These are phyloP conservation scores for Peniophora sp. DNA, from an alignment of 1,284 basidiomycete species.

Conservation along the genomic window DNA sequence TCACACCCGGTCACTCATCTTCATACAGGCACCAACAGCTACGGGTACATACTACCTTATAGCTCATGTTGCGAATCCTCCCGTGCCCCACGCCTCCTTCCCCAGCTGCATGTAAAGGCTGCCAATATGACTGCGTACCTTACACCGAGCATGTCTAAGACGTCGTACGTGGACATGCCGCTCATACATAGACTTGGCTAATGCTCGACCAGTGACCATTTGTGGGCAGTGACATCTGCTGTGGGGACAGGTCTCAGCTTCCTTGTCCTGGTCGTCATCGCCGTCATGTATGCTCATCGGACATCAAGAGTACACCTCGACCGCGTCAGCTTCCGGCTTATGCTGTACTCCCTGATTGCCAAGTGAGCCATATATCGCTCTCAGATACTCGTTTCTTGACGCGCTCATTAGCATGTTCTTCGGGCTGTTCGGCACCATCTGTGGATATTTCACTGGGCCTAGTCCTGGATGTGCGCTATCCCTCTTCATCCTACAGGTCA, in stretches of 20 bases:
- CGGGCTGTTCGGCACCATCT: background rate
- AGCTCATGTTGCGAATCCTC: too few species aligned
- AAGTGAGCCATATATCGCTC: conserved; percentile 1
- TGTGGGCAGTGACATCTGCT: background rate
- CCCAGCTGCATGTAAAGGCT: too few species aligned
- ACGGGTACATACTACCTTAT: too few species aligned
- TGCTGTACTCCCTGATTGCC: background rate
- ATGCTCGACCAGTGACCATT: background rate
- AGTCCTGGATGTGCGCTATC: background rate
- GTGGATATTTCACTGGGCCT: background rate
- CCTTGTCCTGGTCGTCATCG: background rate
- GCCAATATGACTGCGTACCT: too few species aligned
- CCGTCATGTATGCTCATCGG: background rate
- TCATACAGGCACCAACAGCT: too few species aligned
- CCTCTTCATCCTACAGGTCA: background rate
- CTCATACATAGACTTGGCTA: too few species aligned
- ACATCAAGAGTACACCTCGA: background rate
- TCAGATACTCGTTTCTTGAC: too few species aligned
- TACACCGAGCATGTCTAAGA: background rate
- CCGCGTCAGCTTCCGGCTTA: conserved; percentile 3
- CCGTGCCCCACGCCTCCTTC: too few species aligned
- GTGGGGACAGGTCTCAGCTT: background rate
- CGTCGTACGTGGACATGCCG: background rate
- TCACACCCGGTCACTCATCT: too few species aligned
- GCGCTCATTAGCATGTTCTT: background rate